These are phyloP conservation scores for Capsella rubella DNA, from an alignment of 441 rosid genomes.

Conservation along the genomic window DNA sequence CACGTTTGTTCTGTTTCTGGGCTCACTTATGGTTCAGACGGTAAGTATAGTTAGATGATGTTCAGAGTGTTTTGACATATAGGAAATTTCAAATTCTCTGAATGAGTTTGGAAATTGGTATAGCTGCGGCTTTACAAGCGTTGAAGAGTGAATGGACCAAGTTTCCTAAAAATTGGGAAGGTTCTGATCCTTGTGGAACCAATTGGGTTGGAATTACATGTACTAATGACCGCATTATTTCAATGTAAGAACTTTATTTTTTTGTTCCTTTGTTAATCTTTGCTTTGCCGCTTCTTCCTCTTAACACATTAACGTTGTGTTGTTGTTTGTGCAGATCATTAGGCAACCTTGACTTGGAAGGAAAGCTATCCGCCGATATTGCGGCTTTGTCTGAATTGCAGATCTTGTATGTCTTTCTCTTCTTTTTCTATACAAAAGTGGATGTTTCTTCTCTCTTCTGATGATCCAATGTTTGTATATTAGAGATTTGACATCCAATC, in stretches of 20 bases:
- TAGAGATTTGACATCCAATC: constrained; percentile 84
- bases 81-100: background rate
- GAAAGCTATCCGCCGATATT: constrained; percentile 64
- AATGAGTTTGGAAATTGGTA: constrained; percentile 8
- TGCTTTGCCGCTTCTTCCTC: constrained; percentile 20
- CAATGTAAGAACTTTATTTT: constrained; percentile 53
- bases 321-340: constrained; percentile 55
- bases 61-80: background rate
- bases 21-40: constrained; percentile 48
- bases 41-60: constrained; percentile 49
- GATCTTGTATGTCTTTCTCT: constrained; percentile 57
- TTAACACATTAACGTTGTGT: background rate
- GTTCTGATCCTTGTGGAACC: constrained; percentile 76
- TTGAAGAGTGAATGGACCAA: constrained; percentile 57
- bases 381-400: constrained; percentile 58
- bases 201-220: constrained; percentile 80
- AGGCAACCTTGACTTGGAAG: constrained; percentile 58
- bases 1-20: constrained; percentile 46
- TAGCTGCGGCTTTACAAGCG: constrained; percentile 55
- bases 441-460: background rate
- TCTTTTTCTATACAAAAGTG: background rate
- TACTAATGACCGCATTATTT: constrained; percentile 53
- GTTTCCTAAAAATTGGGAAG: constrained; percentile 64
- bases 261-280: background rate
- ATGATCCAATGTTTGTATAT: constrained; percentile 38